Base-by-base conservation (phyloP, 1,284 basidiomycete species). In the Coniferiporia weirii region DNA sequence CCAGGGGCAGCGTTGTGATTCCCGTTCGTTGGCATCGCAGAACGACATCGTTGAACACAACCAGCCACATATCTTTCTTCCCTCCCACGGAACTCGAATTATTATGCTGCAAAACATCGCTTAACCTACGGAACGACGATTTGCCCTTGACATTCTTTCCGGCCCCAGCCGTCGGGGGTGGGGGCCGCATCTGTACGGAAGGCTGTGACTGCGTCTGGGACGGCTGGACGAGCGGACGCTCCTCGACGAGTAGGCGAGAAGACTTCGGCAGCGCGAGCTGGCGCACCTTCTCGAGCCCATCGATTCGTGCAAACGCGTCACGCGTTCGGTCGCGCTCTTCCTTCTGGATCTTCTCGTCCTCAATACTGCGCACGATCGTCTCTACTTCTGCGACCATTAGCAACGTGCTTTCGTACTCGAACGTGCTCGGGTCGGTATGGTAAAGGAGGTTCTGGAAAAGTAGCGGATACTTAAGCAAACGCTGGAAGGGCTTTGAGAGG, bases 311-410 rank as follows among this genome's bases (percentile, higher is more conserved):
- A 68, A 97, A 92, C 0, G 91, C 89, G 72, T 99, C 96, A 13
- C 95, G 80, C 3, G 94, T 95, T 77, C 88, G 90, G 73, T 98
- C 94, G 36, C 96, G 82, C 70, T 97, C 95, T 71, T 98, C 96
- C 72, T 91, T 92, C 69, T 91, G 89, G 54, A 94, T 91, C 80
- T 98, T 98, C 74, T 98, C 94, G 69, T 98, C 95, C 73, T 99
- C 96, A 61, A 99, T 98, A 59, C 89, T 92, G 52, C 95, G 83
- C 46, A 99, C 95, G 65, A 98, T 95, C 12, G 83, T 85, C 75
- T 99, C 95, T 13, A 99, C 93, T 70, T 98, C 95, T 22, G 95
- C 93, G 0, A 98, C 95, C 93, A 98, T 96, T 68, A 89, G 87
- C 45, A 98, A 77, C 3, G 95, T 97, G 67, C 89, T 92, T 70